Percentiles rank a stretch among this genome's conserved stretches.
phyloP scores from a whole-genome alignment of 257 asterid genomes.

The Ligustrum vulgare region DNA sequence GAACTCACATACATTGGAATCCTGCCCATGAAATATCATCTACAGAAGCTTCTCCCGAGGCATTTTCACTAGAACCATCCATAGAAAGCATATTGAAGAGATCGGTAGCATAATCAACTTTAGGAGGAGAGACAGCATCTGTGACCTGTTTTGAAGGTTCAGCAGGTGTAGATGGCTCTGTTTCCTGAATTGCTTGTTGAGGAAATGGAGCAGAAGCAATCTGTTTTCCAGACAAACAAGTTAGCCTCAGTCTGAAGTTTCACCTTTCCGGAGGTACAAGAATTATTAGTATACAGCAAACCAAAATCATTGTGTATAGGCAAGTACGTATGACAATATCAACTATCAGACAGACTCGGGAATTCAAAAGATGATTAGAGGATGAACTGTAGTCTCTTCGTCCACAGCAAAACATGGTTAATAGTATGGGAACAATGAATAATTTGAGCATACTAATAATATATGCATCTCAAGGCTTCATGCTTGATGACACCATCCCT shows the following conservation, averaged over 20 bases:
- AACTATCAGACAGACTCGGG: neutral
- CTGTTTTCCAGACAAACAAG: slow-evolving; percentile 41
- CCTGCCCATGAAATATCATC: slow-evolving; percentile 91
- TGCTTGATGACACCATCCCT: neutral
- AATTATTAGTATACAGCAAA: neutral
- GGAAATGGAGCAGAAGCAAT: slow-evolving; percentile 57
- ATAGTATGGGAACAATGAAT: neutral
- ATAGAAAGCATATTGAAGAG: slow-evolving; percentile 83
- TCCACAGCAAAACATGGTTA: slow-evolving; percentile 10
- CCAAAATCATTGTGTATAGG: neutral
- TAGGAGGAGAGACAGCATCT: slow-evolving; percentile 52
- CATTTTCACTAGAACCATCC: slow-evolving; percentile 61
- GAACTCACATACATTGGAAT: slow-evolving; percentile 70
- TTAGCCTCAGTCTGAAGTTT: slow-evolving; percentile 7
- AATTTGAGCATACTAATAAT: neutral
- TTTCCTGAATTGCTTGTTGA: slow-evolving; percentile 50
- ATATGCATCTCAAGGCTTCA: neutral
- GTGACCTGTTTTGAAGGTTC: slow-evolving; percentile 51
- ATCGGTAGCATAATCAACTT: slow-evolving; percentile 89
- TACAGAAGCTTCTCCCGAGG: slow-evolving; percentile 46
- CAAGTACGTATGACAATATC: neutral
- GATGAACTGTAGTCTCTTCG: neutral
- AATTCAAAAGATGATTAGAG: slow-evolving; percentile 5
- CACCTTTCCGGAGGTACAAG: slow-evolving; percentile 13
- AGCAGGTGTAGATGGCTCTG: slow-evolving; percentile 47